Evolutionary conservation across 306 rosid genomes (phyloP), one percentile per base, ranked within the genome.

Genomic region (Echinosophora koreensis): DNA sequence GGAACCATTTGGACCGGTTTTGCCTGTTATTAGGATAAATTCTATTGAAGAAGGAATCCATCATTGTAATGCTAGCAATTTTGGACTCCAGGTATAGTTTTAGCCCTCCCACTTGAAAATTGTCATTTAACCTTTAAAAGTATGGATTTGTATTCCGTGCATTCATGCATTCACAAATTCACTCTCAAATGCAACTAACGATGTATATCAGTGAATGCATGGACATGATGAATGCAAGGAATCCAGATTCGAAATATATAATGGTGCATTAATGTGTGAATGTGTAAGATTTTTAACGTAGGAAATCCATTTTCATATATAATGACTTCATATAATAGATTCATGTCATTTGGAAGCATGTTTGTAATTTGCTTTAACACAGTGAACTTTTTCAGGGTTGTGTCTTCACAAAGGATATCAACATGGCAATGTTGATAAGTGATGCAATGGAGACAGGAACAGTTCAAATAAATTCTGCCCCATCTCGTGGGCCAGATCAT

Each of bases 381-480:
- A 66, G 17, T 52, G 76, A 71, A 62, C 49, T 58, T 42, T 49
- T 77, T 54, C 86, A 92, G 99, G 98, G 99, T 39, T 91, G 97
- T 80, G 90, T 96, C 17, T 96, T 96, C 89, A 92, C 99, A 49
- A 92, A 83, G 76, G 99, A 96, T 83, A 80, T 96, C 57, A 96
- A 92, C 91, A 96, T 92, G 74, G 99, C 97, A 72, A 89, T 96
- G 5, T 4, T 96, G 87, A 91, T 96, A 55, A 78, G 99, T 58
- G 98, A 96, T 80, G 97, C 99, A 79, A 92, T 96, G 98, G 99
- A 96, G 71, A 89, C 98, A 0, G 99, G 99, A 71, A 88, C 98
- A 0, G 94, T 96, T 87, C 99, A 96, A 86, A 96, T 96, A 77
- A 96, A 96, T 81, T 96, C 99, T 0, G 98, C 98, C 16, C 99